Evolutionary conservation across 164 flowering plant species (phyloP).

Genomic region (Magnolia officinalis): DNA sequence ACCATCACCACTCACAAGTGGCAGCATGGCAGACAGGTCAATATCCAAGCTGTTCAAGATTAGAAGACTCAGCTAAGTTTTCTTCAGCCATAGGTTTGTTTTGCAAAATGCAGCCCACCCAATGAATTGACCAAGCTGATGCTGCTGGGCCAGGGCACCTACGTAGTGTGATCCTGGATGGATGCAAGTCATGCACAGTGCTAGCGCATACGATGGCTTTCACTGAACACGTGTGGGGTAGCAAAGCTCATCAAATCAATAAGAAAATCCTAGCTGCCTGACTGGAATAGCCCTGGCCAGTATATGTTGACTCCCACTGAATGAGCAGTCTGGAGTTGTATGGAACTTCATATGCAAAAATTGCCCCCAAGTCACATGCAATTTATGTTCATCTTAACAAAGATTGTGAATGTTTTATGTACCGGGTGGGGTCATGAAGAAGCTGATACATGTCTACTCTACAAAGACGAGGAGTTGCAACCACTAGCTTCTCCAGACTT

Average conservation of each 20-base stretch:
- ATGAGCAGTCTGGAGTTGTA: neutral
- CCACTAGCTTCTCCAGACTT: constrained; percentile 29
- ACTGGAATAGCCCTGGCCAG: neutral
- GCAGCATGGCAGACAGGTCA: too few species aligned
- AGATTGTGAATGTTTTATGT: neutral
- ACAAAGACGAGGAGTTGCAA: constrained; percentile 45
- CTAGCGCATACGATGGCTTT: too few species aligned
- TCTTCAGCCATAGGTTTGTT: too few species aligned
- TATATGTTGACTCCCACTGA: neutral
- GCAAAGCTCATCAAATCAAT: neutral
- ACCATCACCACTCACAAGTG: too few species aligned
- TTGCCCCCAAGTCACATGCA: neutral
- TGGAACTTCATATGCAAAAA: neutral
- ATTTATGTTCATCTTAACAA: neutral
- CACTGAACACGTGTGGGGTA: neutral
- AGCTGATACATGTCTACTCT: constrained; percentile 55
- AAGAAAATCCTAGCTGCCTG: neutral
- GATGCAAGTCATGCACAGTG: too few species aligned
- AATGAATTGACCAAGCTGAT: too few species aligned
- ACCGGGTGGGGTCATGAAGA: constrained; percentile 56
- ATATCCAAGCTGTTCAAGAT: too few species aligned
- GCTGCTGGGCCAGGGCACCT: too few species aligned
- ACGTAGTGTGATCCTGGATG: too few species aligned
- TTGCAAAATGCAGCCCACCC: too few species aligned
- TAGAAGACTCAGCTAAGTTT: too few species aligned